These are phyloP conservation scores for Fusarium poae DNA, from an alignment of 2,329 filamentous ascomycete genomes.

Conservation along the genomic window DNA sequence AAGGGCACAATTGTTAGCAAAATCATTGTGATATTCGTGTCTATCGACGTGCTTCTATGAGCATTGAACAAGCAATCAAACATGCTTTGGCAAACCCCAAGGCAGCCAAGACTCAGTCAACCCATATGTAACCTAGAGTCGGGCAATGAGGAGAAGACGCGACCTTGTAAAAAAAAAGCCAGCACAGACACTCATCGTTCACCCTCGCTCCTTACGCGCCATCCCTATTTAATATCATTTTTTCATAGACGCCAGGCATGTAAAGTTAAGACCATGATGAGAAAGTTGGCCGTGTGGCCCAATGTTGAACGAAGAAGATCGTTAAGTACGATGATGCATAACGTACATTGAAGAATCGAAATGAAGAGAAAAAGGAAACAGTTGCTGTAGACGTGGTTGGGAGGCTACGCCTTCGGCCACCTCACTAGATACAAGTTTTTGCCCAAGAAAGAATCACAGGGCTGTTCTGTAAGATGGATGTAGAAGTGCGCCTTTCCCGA, in stretches of 20 bases:
- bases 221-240: constrained; percentile 43
- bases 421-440: constrained; percentile 29
- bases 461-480: constrained; percentile 18
- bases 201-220: constrained; percentile 42
- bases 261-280: constrained; percentile 40
- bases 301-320: constrained; percentile 50
- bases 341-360: constrained; percentile 56
- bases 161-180: constrained; percentile 34
- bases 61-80: constrained; percentile 34
- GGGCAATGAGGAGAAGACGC: constrained; percentile 45
- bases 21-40: constrained; percentile 38
- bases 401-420: constrained; percentile 30
- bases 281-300: constrained; percentile 43
- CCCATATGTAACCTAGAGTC: constrained; percentile 3
- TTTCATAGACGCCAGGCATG: constrained; percentile 47
- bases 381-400: constrained; percentile 36
- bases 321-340: constrained; percentile 52
- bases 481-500: constrained; percentile 28
- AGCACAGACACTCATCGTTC: constrained; percentile 29
- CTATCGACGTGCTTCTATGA: constrained; percentile 41
- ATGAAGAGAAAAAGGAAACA: constrained; percentile 43
- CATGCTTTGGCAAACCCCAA: constrained; percentile 43
- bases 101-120: constrained; percentile 21
- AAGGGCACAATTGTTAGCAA: neutral
- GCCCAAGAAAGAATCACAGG: constrained; percentile 32